Percentiles rank a stretch among this genome's conserved stretches.
Conservation (phyloP, 805 yeast species). For the Hanseniaspora vineae region DNA sequence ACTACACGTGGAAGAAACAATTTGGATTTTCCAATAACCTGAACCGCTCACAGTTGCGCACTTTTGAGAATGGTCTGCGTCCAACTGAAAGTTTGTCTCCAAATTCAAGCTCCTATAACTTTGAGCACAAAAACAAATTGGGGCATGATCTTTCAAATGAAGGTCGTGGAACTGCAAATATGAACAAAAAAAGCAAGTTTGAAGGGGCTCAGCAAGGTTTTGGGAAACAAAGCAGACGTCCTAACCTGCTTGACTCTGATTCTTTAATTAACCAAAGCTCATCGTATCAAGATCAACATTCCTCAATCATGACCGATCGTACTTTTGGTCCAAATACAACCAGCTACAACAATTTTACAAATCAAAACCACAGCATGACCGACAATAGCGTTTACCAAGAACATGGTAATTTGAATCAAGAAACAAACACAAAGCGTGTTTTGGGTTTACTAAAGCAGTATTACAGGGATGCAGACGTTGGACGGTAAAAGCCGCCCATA, state of each 20-base stretch:
- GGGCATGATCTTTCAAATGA: neutral
- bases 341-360: neutral
- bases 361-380: neutral
- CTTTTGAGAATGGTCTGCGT: neutral
- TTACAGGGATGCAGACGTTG: conserved; percentile 35
- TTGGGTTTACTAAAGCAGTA: conserved; percentile 71
- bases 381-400: neutral
- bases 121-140: neutral
- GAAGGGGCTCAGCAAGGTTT: too few species aligned
- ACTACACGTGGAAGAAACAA: conserved; percentile 24
- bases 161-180: too few species aligned
- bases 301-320: neutral
- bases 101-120: neutral
- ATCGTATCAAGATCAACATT: neutral
- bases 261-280: neutral
- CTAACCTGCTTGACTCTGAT: neutral
- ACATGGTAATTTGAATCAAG: neutral
- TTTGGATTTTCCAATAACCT: conserved; percentile 18
- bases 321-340: neutral
- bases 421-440: conserved; percentile 35
- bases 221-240: neutral
- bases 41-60: neutral
- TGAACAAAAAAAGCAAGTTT: too few species aligned
- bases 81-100: neutral
- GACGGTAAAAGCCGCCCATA: conserved; percentile 6